These are phyloP conservation scores for Exsudoporus frostii DNA, from an alignment of 768 basidiomycete genomes.

Conservation along the genomic window DNA sequence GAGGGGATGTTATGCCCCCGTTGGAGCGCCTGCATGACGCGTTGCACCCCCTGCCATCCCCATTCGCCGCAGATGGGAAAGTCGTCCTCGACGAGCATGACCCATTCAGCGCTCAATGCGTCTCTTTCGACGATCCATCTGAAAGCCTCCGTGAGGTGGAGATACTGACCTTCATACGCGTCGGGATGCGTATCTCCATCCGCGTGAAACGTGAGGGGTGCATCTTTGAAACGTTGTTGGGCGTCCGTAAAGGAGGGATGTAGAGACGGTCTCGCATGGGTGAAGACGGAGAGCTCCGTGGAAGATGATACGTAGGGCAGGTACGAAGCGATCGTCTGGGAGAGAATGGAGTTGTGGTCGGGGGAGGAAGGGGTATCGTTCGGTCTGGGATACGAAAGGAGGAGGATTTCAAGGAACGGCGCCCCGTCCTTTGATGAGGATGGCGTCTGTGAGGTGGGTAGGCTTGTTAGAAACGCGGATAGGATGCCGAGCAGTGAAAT, in stretches of 20 bases:
- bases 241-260: conserved; percentile 34
- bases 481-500: conserved; percentile 5
- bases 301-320: conserved; percentile 32
- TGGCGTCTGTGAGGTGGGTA: conserved; percentile 2
- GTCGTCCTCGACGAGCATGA: conserved; percentile 45
- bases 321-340: conserved; percentile 37
- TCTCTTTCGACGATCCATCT: conserved; percentile 31
- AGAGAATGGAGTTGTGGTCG: conserved; percentile 27
- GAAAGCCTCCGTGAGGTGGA: conserved; percentile 42
- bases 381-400: conserved; percentile 40
- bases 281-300: conserved; percentile 37
- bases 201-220: conserved; percentile 18
- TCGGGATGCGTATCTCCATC: conserved; percentile 32
- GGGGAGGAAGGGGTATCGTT: conserved; percentile 24
- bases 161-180: conserved; percentile 32
- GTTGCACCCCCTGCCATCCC: conserved; percentile 33
- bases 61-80: conserved; percentile 40
- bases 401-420: conserved; percentile 39
- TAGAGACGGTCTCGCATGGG: conserved; percentile 25
- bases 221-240: conserved; percentile 23
- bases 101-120: conserved; percentile 34
- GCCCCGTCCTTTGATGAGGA: conserved; percentile 17
- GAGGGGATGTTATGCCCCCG: conserved; percentile 12
- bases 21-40: conserved; percentile 33
- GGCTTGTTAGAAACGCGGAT: not conserved